A percentile compares a stretch with the other conserved stretches of the same genome.
Evolutionary conservation across 2,329 filamentous ascomycete species (phyloP).

Genomic region (Catunica adiposa): DNA sequence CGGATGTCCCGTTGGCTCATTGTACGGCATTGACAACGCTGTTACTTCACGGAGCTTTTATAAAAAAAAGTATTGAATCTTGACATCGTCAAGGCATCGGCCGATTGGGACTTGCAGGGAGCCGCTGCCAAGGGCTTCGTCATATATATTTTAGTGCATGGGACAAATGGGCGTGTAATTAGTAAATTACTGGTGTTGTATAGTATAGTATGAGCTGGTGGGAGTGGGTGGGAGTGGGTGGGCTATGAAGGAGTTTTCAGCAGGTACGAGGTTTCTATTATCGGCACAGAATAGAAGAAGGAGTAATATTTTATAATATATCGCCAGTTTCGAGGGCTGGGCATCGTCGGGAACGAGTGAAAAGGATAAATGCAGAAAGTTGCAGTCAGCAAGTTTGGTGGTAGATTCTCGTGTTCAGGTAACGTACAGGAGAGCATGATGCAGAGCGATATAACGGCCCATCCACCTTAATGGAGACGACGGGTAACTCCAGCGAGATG

Average conservation of each 20-base stretch:
- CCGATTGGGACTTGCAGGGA: neutral
- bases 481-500: neutral
- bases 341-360: neutral
- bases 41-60: neutral
- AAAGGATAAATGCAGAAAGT: too few species aligned
- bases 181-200: too few species aligned
- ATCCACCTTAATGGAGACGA: neutral
- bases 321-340: neutral
- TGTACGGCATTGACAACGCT: neutral
- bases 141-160: neutral
- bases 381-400: neutral
- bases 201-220: too few species aligned
- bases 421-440: neutral
- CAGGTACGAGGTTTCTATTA: conserved; percentile 1
- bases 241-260: neutral
- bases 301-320: neutral
- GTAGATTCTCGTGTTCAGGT: neutral
- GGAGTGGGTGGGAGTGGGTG: neutral
- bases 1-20: neutral
- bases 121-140: neutral
- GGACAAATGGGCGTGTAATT: neutral
- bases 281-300: neutral
- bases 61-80: too few species aligned
- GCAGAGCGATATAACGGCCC: neutral
- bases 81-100: neutral